Conservation (phyloP, 169 alveolate genomes). For the Plasmodium vinckei region DNA sequence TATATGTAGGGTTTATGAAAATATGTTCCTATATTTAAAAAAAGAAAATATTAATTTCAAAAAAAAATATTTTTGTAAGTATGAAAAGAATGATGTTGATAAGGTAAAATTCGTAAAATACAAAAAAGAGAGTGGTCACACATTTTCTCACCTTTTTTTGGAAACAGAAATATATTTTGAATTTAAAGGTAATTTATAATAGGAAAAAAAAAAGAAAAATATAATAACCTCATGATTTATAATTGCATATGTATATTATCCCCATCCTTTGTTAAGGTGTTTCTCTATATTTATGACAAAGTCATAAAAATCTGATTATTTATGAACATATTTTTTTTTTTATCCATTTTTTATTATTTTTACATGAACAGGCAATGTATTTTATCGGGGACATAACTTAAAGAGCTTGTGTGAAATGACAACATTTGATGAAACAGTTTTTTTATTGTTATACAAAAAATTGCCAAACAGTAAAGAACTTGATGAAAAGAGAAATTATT, state of each 20-base stretch:
- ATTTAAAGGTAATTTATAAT: constrained; percentile 25
- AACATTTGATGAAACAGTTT: constrained; percentile 40
- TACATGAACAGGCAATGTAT: neutral
- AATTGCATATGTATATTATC: too few species aligned
- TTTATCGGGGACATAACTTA: constrained; percentile 40
- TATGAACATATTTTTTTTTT: too few species aligned
- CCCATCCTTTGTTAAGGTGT: too few species aligned
- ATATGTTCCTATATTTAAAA: too few species aligned
- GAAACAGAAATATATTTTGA: constrained; percentile 64
- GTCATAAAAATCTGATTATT: too few species aligned
- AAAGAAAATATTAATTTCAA: neutral
- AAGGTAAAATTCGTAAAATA: neutral
- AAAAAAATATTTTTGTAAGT: constrained; percentile 6
- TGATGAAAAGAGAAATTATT: neutral
- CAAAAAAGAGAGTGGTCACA: neutral
- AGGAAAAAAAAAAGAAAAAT: neutral
- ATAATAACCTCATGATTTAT: too few species aligned
- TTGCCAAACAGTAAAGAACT: constrained; percentile 28
- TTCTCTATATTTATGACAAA: too few species aligned
- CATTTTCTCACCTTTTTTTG: constrained; percentile 18
- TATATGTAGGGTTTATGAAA: too few species aligned
- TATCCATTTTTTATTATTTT: too few species aligned
- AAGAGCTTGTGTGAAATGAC: constrained; percentile 6
- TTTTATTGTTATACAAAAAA: constrained; percentile 12
- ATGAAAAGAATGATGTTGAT: neutral